A percentile compares a stretch with the other conserved stretches of the same genome.
Evolutionary conservation across 1,284 basidiomycete species (phyloP).

Genomic region (Cutaneotrichosporon sp.): DNA sequence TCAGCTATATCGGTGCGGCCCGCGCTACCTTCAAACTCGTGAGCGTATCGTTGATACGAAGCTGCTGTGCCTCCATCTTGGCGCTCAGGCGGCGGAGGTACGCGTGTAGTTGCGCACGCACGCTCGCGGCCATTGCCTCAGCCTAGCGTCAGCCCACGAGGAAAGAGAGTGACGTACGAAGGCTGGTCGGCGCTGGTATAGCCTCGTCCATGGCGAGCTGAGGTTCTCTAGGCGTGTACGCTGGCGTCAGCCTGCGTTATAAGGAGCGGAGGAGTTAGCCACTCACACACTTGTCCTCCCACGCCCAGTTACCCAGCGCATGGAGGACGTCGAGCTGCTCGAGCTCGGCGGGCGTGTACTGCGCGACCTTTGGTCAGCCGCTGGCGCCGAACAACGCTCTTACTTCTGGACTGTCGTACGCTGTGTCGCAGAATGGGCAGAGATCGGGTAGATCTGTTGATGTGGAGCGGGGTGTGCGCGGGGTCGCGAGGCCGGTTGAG

Average conservation of each 20-base stretch:
- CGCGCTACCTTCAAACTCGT: conserved; percentile 1
- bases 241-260: too few relatives aligned
- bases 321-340: conserved; percentile 8
- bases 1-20: too few relatives aligned
- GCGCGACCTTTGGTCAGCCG: conserved; percentile 1
- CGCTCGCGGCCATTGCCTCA: background rate
- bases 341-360: conserved; percentile 4
- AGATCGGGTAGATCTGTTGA: background rate
- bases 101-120: background rate
- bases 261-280: too few relatives aligned
- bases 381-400: too few relatives aligned
- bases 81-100: background rate
- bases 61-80: conserved; percentile 3
- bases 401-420: conserved; percentile 1
- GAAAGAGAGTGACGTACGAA: background rate
- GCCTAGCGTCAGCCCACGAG: background rate
- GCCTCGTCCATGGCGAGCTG: background rate
- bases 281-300: conserved; percentile 1
- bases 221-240: too few relatives aligned
- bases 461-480: background rate
- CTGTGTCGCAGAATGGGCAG: background rate
- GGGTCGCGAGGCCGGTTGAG: background rate
- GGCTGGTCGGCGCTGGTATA: background rate
- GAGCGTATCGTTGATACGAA: conserved; percentile 4
- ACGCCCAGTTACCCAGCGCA: conserved; percentile 8